phyloP scores from a whole-genome alignment of 352 stramenopile genomes.

The Pythium chondricola region DNA sequence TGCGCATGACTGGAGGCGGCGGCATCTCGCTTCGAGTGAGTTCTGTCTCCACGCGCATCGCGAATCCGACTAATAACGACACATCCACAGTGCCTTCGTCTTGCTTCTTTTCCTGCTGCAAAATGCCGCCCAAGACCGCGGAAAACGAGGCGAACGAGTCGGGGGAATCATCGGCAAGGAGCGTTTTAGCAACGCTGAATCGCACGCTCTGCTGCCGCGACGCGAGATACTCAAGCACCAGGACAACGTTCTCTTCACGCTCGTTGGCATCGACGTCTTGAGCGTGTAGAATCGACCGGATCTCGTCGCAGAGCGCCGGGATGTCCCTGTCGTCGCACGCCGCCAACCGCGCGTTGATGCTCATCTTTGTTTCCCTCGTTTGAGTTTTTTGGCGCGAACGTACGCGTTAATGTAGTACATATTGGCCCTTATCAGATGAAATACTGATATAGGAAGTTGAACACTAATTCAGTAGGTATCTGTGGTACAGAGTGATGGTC shows the following conservation, averaged over 20 bases:
- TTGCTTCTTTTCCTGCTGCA: conserved; percentile 7
- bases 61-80: conserved; percentile 4
- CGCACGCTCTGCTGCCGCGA: background rate
- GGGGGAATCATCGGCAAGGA: conserved; percentile 1
- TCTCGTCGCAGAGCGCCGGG: background rate
- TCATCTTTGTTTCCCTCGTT: background rate
- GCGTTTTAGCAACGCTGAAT: conserved; percentile 3
- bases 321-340: conserved; percentile 8
- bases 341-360: conserved; percentile 1
- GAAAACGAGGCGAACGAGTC: too few relatives aligned
- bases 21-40: background rate
- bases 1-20: background rate
- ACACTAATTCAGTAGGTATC: background rate
- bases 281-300: background rate
- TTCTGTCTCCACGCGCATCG: background rate
- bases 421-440: too few relatives aligned
- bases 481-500: background rate
- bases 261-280: too few relatives aligned
- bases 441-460: too few relatives aligned
- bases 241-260: background rate
- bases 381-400: too few relatives aligned
- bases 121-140: background rate
- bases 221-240: conserved; percentile 9
- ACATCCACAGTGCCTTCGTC: background rate
- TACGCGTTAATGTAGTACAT: too few relatives aligned